phyloP scores from a whole-genome alignment of 2,329 filamentous ascomycete genomes.

The Bipolaris bicolor region DNA sequence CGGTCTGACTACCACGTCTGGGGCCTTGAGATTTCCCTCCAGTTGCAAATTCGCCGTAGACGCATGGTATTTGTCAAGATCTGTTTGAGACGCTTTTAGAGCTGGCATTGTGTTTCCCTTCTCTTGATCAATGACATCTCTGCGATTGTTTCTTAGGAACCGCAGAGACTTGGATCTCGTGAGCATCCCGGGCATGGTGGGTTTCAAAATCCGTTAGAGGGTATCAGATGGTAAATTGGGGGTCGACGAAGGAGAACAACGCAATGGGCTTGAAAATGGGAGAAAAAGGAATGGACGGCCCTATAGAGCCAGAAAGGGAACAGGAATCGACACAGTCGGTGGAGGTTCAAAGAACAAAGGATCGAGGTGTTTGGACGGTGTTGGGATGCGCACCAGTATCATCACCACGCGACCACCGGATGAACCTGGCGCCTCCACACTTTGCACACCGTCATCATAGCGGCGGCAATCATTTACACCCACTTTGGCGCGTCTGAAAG shows the following conservation, averaged over 20 bases:
- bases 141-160: constrained; percentile 43
- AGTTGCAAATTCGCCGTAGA: constrained; percentile 34
- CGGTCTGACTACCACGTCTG: constrained; percentile 42
- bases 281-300: constrained; percentile 51
- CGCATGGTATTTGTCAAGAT: constrained; percentile 43
- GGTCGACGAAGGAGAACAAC: constrained; percentile 31
- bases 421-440: constrained; percentile 34
- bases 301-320: constrained; percentile 42
- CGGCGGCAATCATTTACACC: constrained; percentile 37
- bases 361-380: constrained; percentile 15
- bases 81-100: constrained; percentile 29
- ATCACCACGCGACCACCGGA: constrained; percentile 31
- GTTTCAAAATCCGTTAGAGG: constrained; percentile 46
- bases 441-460: constrained; percentile 30
- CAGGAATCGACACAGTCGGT: constrained; percentile 26
- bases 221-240: constrained; percentile 37
- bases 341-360: constrained; percentile 28
- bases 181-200: constrained; percentile 45
- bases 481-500: constrained; percentile 41
- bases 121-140: constrained; percentile 39
- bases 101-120: constrained; percentile 33
- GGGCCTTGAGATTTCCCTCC: constrained; percentile 35
- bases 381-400: constrained; percentile 31
- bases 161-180: constrained; percentile 48
- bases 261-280: constrained; percentile 17